phyloP scores from a whole-genome alignment of 2,329 filamentous ascomycete species.

The Alternaria solani region DNA sequence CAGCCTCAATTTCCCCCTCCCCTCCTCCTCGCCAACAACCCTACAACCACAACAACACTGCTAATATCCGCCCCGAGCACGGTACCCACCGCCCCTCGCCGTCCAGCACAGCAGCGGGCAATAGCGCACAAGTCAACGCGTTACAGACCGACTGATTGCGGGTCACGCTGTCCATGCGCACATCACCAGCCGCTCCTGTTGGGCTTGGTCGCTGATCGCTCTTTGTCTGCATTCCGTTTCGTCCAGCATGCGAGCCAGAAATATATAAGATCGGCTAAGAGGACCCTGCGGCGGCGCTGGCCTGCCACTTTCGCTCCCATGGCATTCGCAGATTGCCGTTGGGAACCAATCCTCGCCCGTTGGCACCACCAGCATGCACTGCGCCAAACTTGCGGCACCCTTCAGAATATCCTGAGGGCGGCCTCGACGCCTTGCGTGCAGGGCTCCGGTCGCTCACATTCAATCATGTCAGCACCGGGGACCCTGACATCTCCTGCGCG shows the following conservation, averaged over 20 bases:
- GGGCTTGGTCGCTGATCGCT: constrained; percentile 33
- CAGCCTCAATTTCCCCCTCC: not conserved
- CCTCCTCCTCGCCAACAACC: not conserved
- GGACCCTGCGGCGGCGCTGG: constrained; percentile 34
- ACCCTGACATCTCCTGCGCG: not conserved
- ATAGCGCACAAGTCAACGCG: constrained; percentile 6
- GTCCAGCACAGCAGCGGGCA: constrained; percentile 2
- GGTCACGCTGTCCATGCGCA: constrained; percentile 25
- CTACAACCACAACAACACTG: not conserved
- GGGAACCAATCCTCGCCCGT: constrained; percentile 8
- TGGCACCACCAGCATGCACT: not conserved
- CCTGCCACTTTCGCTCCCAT: constrained; percentile 20
- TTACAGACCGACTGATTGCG: constrained; percentile 12
- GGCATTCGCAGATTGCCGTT: constrained; percentile 11
- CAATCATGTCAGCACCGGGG: not conserved
- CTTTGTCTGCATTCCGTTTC: constrained; percentile 19
- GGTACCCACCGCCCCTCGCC: not conserved
- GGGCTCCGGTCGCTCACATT: not conserved
- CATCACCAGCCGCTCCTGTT: constrained; percentile 22
- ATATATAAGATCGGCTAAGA: constrained; percentile 36
- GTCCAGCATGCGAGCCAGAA: constrained; percentile 23
- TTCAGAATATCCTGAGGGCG: not conserved
- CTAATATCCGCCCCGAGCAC: not conserved
- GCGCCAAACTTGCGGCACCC: not conserved
- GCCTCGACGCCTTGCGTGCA: not conserved